phyloP scores from a whole-genome alignment of 768 basidiomycete species.

The Leccinellum rugosiceps region DNA sequence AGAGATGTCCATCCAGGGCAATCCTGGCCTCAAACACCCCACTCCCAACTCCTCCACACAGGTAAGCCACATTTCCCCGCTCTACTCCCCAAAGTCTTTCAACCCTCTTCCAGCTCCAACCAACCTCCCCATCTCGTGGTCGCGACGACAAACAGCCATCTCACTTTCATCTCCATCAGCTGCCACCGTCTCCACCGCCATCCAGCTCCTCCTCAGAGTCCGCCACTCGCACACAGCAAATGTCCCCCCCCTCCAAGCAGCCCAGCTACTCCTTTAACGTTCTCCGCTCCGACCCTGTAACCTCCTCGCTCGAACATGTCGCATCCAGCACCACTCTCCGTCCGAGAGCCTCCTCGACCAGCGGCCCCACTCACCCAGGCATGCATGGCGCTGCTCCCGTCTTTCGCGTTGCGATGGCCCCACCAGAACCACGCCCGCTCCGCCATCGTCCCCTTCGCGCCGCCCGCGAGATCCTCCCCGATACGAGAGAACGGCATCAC shows the following conservation, averaged over 20 bases:
- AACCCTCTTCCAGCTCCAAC: background rate
- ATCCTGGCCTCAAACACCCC: slow-evolving; percentile 1
- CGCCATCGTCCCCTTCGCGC: slow-evolving; percentile 19
- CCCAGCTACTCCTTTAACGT: slow-evolving; percentile 41
- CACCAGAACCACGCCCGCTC: slow-evolving; percentile 15
- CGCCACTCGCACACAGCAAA: slow-evolving; percentile 15
- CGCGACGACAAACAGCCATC: background rate
- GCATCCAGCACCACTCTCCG: slow-evolving; percentile 40
- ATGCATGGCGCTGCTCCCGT: slow-evolving; percentile 35
- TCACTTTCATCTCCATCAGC: slow-evolving; percentile 9
- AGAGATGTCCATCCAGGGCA: slow-evolving; percentile 24
- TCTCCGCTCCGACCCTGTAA: slow-evolving; percentile 41
- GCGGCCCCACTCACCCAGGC: slow-evolving; percentile 15
- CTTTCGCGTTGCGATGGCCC: slow-evolving; percentile 37
- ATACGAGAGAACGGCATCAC: slow-evolving; percentile 26
- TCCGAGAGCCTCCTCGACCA: slow-evolving; percentile 24
- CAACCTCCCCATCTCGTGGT: background rate
- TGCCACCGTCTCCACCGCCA: slow-evolving; percentile 24
- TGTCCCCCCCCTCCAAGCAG: slow-evolving; percentile 12
- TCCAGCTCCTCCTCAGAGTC: slow-evolving; percentile 30
- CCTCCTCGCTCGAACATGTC: slow-evolving; percentile 42
- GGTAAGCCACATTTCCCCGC: slow-evolving; percentile 8
- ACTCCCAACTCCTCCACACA: background rate
- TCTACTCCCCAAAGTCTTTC: background rate
- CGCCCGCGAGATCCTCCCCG: slow-evolving; percentile 24